These are phyloP conservation scores for Cyanodermella asteris DNA, from an alignment of 2,329 filamentous ascomycete genomes.

Conservation along the genomic window DNA sequence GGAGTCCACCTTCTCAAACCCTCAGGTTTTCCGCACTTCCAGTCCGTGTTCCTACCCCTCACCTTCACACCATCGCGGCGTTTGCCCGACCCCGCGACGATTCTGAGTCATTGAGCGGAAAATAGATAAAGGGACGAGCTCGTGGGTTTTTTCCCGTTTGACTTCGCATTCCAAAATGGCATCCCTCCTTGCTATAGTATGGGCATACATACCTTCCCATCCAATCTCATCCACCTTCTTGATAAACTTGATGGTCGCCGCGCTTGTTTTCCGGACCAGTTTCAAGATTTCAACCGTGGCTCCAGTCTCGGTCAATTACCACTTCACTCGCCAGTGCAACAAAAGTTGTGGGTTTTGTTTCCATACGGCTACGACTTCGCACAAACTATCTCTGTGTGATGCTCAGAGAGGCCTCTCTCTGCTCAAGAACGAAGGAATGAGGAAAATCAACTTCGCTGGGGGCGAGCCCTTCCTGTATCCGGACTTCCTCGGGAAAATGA, in stretches of 20 bases:
- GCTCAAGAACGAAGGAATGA: slow-evolving; percentile 29
- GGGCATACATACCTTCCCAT: not conserved
- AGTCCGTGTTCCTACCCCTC: no score
- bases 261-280: not conserved
- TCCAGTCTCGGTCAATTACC: slow-evolving; percentile 6
- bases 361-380: slow-evolving; percentile 29
- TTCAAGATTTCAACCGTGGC: not conserved
- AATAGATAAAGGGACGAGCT: no score
- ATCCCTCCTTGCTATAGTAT: not conserved
- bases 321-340: slow-evolving; percentile 5
- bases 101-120: no score
- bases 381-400: slow-evolving; percentile 19
- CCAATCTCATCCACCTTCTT: not conserved
- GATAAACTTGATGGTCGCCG: not conserved
- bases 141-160: no score
- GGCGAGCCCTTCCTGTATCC: slow-evolving; percentile 33
- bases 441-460: slow-evolving; percentile 33
- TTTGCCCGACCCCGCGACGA: no score
- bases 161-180: no score
- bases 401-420: slow-evolving; percentile 24
- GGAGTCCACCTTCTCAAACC: no score
- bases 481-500: slow-evolving; percentile 20
- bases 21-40: no score
- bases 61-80: no score
- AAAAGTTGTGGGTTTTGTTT: slow-evolving; percentile 27